A percentile compares a stretch with the other conserved stretches of the same genome.
Conservation (phyloP, 148 eudicot species). For the Rhododendron ovatum region DNA sequence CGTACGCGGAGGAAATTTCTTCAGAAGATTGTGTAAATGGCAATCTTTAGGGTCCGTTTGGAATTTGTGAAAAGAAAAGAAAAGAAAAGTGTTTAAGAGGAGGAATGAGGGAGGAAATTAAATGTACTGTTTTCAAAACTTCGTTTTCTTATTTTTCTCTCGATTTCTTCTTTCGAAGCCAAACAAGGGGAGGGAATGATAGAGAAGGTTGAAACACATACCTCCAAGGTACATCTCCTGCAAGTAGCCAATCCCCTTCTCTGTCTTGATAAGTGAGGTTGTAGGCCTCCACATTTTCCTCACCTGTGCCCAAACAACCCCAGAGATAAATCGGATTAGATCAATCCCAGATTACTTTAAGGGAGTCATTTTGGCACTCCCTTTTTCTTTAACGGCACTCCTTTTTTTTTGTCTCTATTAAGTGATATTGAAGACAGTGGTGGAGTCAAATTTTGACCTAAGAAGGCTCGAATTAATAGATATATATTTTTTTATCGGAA, state of each 20-base stretch:
- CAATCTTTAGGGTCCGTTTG: background rate
- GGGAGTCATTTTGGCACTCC: no score
- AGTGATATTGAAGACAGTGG: no score
- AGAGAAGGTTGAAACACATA: slow-evolving; percentile 12
- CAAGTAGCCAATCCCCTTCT: slow-evolving; percentile 84
- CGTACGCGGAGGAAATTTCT: no score
- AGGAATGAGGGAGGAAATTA: background rate
- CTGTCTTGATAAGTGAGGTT: slow-evolving; percentile 58
- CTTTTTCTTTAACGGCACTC: no score
- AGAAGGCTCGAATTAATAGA: no score
- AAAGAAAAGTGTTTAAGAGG: background rate
- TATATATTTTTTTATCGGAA: no score
- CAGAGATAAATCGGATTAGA: background rate
- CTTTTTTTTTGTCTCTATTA: no score
- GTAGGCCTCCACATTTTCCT: slow-evolving; percentile 36
- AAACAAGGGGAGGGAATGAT: no score
- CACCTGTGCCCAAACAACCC: background rate
- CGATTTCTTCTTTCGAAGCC: background rate
- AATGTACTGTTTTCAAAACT: background rate
- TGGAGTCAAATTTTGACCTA: no score
- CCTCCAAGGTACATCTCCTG: slow-evolving; percentile 87
- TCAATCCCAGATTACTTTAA: no score
- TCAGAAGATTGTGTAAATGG: no score
- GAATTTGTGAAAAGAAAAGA: background rate
- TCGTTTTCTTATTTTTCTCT: background rate